A percentile compares a stretch with the other conserved stretches of the same genome.
Conservation (phyloP, 2,329 filamentous ascomycete species). For the Penicillium sumatraense region DNA sequence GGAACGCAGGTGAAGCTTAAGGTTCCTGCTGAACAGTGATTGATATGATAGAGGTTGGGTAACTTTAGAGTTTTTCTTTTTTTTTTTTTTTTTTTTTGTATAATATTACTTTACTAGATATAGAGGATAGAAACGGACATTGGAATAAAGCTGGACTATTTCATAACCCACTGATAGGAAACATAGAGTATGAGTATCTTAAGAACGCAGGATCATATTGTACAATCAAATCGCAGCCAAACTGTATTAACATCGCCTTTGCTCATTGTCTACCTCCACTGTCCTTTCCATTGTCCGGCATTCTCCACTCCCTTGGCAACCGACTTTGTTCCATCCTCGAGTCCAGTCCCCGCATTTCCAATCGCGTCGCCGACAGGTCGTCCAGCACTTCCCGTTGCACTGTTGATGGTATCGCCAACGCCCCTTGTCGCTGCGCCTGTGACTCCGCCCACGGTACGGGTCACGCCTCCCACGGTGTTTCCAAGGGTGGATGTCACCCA, state of each 20-base stretch:
- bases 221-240: no score
- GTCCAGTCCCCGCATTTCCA: conserved; percentile 56
- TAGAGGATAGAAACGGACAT: no score
- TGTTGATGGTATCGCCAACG: conserved; percentile 60
- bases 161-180: no score
- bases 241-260: not conserved
- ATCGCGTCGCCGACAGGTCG: conserved; percentile 62
- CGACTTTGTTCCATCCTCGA: conserved; percentile 56
- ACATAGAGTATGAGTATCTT: no score
- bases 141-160: no score
- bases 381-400: conserved; percentile 59
- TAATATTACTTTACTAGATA: not conserved
- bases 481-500: conserved; percentile 61
- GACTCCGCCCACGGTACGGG: conserved; percentile 58
- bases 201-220: no score
- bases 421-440: conserved; percentile 63
- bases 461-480: conserved; percentile 59
- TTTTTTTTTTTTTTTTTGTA: not conserved
- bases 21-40: conserved; percentile 1
- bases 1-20: conserved; percentile 20
- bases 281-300: conserved; percentile 58
- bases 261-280: not conserved
- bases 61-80: not conserved
- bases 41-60: no score
- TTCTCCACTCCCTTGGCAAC: conserved; percentile 62